phyloP scores from a whole-genome alignment of 768 basidiomycete species.

The Crucibulum laeve region DNA sequence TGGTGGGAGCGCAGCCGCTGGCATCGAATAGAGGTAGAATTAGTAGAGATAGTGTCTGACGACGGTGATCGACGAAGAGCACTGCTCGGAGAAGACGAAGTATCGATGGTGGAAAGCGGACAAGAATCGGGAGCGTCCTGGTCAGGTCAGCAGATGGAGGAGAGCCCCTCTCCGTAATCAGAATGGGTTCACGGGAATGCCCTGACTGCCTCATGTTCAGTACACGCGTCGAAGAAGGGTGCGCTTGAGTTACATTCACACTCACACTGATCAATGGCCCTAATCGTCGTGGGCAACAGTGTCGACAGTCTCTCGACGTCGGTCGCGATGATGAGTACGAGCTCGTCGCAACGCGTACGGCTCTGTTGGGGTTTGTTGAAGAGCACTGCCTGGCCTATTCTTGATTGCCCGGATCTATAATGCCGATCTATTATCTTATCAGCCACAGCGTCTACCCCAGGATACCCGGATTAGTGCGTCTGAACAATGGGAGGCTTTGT shows the following conservation, averaged over 20 bases:
- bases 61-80: constrained; percentile 11
- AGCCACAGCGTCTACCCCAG: background rate
- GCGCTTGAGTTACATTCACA: constrained; percentile 10
- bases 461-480: too few relatives aligned
- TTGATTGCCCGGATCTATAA: constrained; percentile 12
- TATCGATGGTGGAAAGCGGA: constrained; percentile 12
- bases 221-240: constrained; percentile 38
- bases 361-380: constrained; percentile 12
- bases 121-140: constrained; percentile 9
- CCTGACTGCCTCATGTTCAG: constrained; percentile 55
- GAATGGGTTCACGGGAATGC: constrained; percentile 31
- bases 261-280: constrained; percentile 17
- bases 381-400: constrained; percentile 2
- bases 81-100: constrained; percentile 9
- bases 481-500: too few relatives aligned
- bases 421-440: constrained; percentile 19
- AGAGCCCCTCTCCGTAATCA: constrained; percentile 19
- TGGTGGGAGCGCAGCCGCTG: constrained; percentile 23
- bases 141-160: constrained; percentile 15
- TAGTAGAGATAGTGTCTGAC: constrained; percentile 8
- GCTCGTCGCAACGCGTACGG: constrained; percentile 7
- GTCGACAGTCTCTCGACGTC: background rate
- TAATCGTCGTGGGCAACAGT: constrained; percentile 2
- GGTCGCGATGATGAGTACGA: background rate
- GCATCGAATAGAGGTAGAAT: constrained; percentile 26